phyloP scores from a whole-genome alignment of 2,329 filamentous ascomycete species.

The Huntiella moniliformis region DNA sequence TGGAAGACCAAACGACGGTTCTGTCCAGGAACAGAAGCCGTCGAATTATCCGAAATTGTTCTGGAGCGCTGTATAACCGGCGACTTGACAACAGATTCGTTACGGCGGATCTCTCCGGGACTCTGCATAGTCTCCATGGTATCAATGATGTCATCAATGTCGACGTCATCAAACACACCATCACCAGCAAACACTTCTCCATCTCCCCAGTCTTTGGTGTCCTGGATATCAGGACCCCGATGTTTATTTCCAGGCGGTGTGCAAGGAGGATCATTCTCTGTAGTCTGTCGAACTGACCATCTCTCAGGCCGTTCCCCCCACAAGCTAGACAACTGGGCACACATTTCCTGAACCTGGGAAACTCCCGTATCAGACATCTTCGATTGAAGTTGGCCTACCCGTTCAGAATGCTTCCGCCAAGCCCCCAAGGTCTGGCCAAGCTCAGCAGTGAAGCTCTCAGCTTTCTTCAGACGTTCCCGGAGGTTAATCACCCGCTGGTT shows the following conservation, averaged over 20 bases:
- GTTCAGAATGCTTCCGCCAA: slow-evolving; percentile 9
- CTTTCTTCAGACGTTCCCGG: slow-evolving; percentile 9
- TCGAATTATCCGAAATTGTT: neutral
- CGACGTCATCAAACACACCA: slow-evolving; percentile 9
- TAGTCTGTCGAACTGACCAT: too few relatives aligned
- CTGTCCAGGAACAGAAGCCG: slow-evolving; percentile 2
- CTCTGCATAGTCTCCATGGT: slow-evolving; percentile 9
- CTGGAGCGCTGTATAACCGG: neutral
- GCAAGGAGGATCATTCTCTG: too few relatives aligned
- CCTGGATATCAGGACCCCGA: too few relatives aligned
- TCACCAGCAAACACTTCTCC: slow-evolving; percentile 1
- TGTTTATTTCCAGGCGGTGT: too few relatives aligned
- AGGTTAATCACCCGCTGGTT: slow-evolving; percentile 13
- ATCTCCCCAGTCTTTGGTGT: neutral
- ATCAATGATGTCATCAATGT: slow-evolving; percentile 9
- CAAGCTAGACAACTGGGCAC: too few relatives aligned
- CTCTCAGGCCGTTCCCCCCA: too few relatives aligned
- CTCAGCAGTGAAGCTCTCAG: slow-evolving; percentile 7
- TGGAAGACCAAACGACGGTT: slow-evolving; percentile 16
- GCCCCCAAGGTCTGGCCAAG: slow-evolving; percentile 6
- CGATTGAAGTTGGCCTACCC: slow-evolving; percentile 4
- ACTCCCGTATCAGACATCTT: neutral
- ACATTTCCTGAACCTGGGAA: neutral
- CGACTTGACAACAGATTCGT: neutral
- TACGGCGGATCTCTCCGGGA: neutral